Conservation (phyloP, 495 filamentous ascomycete species). For the Aspergillus cavernicola region DNA sequence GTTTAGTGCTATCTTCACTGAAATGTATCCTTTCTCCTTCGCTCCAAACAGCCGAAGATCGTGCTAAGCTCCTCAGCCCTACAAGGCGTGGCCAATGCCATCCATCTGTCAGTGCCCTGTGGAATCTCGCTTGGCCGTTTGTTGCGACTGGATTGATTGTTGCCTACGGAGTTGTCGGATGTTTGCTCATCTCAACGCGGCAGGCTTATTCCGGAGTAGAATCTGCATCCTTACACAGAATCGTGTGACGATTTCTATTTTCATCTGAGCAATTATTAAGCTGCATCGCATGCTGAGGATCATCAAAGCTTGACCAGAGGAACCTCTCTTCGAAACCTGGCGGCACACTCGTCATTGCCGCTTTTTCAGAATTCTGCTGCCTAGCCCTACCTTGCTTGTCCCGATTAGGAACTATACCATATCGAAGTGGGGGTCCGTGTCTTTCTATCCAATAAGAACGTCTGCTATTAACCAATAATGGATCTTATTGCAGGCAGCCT, state of each 20-base stretch:
- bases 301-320: neutral
- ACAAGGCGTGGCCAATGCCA: slow-evolving; percentile 14
- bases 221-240: neutral
- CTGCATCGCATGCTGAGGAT: no score
- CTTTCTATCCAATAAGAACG: neutral
- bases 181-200: no score
- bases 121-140: neutral
- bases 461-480: neutral
- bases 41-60: neutral
- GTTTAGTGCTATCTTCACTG: no score
- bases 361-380: slow-evolving; percentile 11
- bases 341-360: neutral
- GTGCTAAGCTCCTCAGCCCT: slow-evolving; percentile 19
- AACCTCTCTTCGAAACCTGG: neutral
- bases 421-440: neutral
- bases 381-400: slow-evolving; percentile 3
- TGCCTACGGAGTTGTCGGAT: slow-evolving; percentile 1
- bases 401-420: neutral
- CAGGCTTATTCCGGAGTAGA: neutral
- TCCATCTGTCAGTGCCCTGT: neutral
- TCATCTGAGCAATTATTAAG: no score
- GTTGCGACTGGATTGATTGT: no score
- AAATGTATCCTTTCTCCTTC: no score
- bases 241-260: no score
- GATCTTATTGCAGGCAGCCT: neutral